A percentile compares a stretch with the other conserved stretches of the same genome.
Conservation (phyloP, 805 yeast genomes). For the Metschnikowia kunwiensis region DNA sequence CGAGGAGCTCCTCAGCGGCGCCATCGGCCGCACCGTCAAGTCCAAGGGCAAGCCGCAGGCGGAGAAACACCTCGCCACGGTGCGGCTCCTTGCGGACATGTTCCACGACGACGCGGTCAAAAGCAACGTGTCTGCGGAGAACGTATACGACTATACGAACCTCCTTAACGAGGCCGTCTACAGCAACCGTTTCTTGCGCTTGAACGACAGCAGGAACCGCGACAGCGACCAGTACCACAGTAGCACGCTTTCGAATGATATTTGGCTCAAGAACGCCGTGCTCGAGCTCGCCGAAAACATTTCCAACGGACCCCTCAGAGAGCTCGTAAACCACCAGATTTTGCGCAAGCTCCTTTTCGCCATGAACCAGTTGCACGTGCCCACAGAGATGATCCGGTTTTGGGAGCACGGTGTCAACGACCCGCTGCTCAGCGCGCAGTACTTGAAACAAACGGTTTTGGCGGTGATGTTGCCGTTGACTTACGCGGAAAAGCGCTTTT, state of each 20-base stretch:
- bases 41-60: conserved; percentile 1
- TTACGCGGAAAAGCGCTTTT: conserved; percentile 55
- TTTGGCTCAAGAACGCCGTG: conserved; percentile 31
- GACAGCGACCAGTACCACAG: conserved; percentile 35
- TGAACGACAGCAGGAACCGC: conserved; percentile 32
- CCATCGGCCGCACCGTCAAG: conserved; percentile 7
- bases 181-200: conserved; percentile 31
- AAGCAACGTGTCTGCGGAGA: conserved; percentile 8
- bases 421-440: conserved; percentile 39
- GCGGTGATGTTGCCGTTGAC: conserved; percentile 68
- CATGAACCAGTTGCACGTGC: conserved; percentile 35
- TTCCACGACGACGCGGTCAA: conserved; percentile 16
- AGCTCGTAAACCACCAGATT: conserved; percentile 22
- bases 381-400: conserved; percentile 60
- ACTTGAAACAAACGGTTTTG: conserved; percentile 62
- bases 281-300: conserved; percentile 30
- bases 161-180: conserved; percentile 21
- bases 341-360: conserved; percentile 29
- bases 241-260: conserved; percentile 25
- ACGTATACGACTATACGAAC: conserved; percentile 14
- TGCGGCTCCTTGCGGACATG: conserved; percentile 10
- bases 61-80: conserved; percentile 4
- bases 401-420: conserved; percentile 66
- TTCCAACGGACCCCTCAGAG: conserved; percentile 28
- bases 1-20: conserved; percentile 25